Percentiles rank a stretch among this genome's conserved stretches.
Conservation (phyloP, 768 basidiomycete genomes). For the Xanthoconium stramineum region DNA sequence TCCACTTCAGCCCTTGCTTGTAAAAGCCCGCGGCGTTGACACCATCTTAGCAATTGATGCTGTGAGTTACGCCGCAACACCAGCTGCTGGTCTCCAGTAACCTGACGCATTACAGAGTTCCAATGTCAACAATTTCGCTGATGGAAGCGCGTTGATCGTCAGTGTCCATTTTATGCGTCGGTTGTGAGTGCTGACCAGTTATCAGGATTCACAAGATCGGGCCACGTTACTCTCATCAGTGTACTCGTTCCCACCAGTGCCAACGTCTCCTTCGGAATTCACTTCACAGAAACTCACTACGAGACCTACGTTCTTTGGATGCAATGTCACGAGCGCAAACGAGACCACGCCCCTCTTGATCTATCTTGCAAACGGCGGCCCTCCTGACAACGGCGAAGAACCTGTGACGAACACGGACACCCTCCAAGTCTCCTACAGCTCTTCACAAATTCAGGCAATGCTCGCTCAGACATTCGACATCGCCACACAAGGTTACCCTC, state of each 20-base stretch:
- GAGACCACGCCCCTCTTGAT: constrained; percentile 45
- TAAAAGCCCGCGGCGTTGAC: constrained; percentile 44
- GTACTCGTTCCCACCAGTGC: constrained; percentile 33
- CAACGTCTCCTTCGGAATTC: constrained; percentile 26
- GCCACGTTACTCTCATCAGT: constrained; percentile 31
- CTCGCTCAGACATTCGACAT: constrained; percentile 43
- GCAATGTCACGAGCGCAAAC: constrained; percentile 27
- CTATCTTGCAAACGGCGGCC: constrained; percentile 54
- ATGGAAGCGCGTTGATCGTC: constrained; percentile 27
- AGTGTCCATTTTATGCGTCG: not conserved
- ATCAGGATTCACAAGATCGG: constrained; percentile 35
- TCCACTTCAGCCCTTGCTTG: constrained; percentile 48
- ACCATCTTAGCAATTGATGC: constrained; percentile 50
- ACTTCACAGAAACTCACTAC: constrained; percentile 34
- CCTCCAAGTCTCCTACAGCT: constrained; percentile 35
- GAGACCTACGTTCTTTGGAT: constrained; percentile 48
- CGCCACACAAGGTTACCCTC: constrained; percentile 40
- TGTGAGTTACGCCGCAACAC: constrained; percentile 11
- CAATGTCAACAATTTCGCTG: constrained; percentile 19
- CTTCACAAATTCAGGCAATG: constrained; percentile 39
- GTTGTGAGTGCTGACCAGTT: not conserved
- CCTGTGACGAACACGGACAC: constrained; percentile 44
- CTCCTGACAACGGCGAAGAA: constrained; percentile 36
- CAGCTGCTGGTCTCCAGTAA: not conserved
- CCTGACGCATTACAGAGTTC: constrained; percentile 10